Evolutionary conservation across 116 monocot species (phyloP), one percentile per base, ranked within the genome.

Genomic region (Trichopus zeylanicus): DNA sequence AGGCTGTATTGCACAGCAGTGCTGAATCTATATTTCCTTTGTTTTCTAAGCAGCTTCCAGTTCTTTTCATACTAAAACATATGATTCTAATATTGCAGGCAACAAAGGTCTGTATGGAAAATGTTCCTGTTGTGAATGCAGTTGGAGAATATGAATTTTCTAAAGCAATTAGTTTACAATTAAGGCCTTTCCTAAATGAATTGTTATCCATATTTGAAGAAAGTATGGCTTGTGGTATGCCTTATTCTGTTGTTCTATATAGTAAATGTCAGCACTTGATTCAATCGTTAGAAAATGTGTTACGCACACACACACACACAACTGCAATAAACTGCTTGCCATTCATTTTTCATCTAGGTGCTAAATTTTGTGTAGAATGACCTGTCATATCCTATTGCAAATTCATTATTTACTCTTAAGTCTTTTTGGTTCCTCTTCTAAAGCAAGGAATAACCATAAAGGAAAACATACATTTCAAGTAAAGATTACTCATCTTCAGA

Each of bases 91-190:
- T 39, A 39, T 39, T 39, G 39, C 67, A 92, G 92, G 92, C 81
- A 58, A 65, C 67, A 46, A 79, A 81, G 76, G 55, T 84, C 9
- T 81, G 76, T 56, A 65, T 68, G 31, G 84, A 84, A 62, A 70
- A 66, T 54, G 37, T 64, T 39, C 39, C n/a, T 51, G 13, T 53
- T 55, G 31, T 52, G 46, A 53, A 61, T 47, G 54, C 46, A 42
- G 46, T 27, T 26, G 61, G 70, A 12, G 47, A 29, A 19, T 37
- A 51, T 46, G 62, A 67, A 53, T 66, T 73, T 26, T 61, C 60
- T 13, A 56, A 53, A 20, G 75, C 60, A 34, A 70, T 30, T 61
- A 11, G 53, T 54, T n/a, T 46, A 5, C 59, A 32, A 9, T 72
- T 60, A 48, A 71, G 29, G 9, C 54, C 68, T 64, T 87, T 78